Evolutionary conservation across 345 rosid species (phyloP).

Genomic region (Lumnitzera littorea): DNA sequence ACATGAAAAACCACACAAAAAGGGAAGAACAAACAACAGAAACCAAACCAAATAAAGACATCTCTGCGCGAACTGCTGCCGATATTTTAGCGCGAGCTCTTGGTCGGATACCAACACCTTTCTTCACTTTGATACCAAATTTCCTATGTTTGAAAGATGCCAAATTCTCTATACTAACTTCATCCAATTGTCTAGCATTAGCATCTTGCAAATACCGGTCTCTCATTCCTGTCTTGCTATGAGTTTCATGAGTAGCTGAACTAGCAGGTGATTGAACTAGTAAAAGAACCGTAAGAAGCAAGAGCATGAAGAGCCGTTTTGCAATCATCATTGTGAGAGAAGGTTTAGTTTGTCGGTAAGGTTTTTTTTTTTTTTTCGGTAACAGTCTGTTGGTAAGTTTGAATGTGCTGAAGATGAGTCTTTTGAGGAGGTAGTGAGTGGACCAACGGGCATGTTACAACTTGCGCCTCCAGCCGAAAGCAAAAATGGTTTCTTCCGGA

Average conservation of each 20-base stretch:
- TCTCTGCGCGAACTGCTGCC: slow-evolving; percentile 1
- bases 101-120: neutral
- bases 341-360: too few relatives aligned
- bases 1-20: neutral
- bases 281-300: neutral
- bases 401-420: too few relatives aligned
- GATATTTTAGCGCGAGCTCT: neutral
- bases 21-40: neutral
- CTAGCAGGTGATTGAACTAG: neutral
- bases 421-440: too few relatives aligned
- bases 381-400: too few relatives aligned
- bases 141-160: neutral
- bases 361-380: too few relatives aligned
- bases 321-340: neutral
- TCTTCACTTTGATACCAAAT: slow-evolving; percentile 1
- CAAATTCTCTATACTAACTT: neutral
- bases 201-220: too few relatives aligned
- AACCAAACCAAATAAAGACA: neutral
- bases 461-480: too few relatives aligned
- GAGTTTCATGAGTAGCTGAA: slow-evolving; percentile 2
- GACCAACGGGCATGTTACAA: too few relatives aligned
- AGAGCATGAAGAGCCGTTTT: neutral
- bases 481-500: too few relatives aligned
- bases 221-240: too few relatives aligned
- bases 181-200: neutral